These are phyloP conservation scores for Blastobotrys terrestris DNA, from an alignment of 805 yeast genomes.

Conservation along the genomic window DNA sequence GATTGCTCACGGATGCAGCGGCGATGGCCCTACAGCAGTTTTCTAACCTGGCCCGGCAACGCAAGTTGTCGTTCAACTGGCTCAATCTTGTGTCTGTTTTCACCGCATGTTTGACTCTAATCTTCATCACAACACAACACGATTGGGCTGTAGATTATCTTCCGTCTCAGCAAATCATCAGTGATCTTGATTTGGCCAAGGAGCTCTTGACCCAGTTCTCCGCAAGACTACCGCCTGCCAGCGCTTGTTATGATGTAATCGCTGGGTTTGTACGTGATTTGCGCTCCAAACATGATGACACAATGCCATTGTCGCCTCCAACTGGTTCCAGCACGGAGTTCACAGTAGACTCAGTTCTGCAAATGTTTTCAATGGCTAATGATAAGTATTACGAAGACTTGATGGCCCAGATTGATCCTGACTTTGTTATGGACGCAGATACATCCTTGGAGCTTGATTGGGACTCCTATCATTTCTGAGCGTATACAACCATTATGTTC, in stretches of 20 bases:
- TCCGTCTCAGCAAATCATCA: conserved; percentile 4
- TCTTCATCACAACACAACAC: conserved; percentile 15
- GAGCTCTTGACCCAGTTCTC: conserved; percentile 10
- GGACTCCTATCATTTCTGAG: background rate
- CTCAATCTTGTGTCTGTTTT: conserved; percentile 17
- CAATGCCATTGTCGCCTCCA: background rate
- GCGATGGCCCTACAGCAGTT: conserved; percentile 17
- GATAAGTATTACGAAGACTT: conserved; percentile 13
- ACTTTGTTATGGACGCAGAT: background rate
- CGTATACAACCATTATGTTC: background rate
- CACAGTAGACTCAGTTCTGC: conserved; percentile 10
- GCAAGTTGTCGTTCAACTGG: conserved; percentile 19
- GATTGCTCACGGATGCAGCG: conserved; percentile 16
- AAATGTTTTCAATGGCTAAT: conserved; percentile 14
- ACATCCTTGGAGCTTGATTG: background rate
- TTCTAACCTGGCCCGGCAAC: conserved; percentile 13
- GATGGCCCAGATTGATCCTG: conserved; percentile 12
- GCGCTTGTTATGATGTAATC: conserved; percentile 11
- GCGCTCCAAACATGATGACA: background rate
- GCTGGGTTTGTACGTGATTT: conserved; percentile 8
- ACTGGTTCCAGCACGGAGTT: background rate
- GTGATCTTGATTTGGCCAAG: conserved; percentile 8
- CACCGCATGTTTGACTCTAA: conserved; percentile 15
- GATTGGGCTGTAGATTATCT: conserved; percentile 7
- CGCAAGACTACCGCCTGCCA: conserved; percentile 15